Base-by-base conservation (phyloP, 2,329 filamentous ascomycete genomes). In the Rachicladosporium sp. region DNA sequence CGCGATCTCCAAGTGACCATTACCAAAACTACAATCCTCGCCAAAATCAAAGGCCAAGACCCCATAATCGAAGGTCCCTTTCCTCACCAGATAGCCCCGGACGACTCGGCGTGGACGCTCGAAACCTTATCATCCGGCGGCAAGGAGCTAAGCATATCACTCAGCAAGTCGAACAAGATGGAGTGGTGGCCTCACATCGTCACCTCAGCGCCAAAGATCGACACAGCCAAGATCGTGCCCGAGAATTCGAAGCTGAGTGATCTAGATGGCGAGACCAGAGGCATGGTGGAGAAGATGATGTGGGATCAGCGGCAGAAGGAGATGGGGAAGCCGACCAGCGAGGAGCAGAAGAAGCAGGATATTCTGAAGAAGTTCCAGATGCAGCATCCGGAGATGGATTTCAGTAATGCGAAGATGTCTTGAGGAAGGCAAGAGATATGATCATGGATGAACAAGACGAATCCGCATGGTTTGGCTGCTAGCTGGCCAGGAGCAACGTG, bases 241-340 rank as follows among this genome's bases (percentile, higher is more conserved):
- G 91, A 96, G 66, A 88, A 82, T 59, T 88, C 81, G 58, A 93
- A 87, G 62, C 71, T 98, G 55, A 80, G 82, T 42, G 91, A 98
- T 61, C 69, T 98, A 50, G 89, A 96, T 58, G 91, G 91, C 45
- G 83, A 93, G 71, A 98, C 91, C 39, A 76, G 91, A 48, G 76
- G 79, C 43, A 96, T 98, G 89, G 91, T 98, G 33, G 91, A 98
- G 77, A 98, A 98, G 76, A 98, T 98, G 91, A 98, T 98, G 91
- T 98, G 75, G 56, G 91, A 98, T 68, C 91, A 98, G 71, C 73
- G 83, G 50, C 88, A 96, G 69, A 98, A 98, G 76, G 88, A 96
- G 69, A 69, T 74, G 63, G 91, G 91, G 4, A 73, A 82, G 62
- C 85, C 87, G 34, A 87, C 81, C 9, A 93, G 85, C 49, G 91